Base-by-base conservation (phyloP, 345 rosid genomes). In the Hevea brasiliensis region DNA sequence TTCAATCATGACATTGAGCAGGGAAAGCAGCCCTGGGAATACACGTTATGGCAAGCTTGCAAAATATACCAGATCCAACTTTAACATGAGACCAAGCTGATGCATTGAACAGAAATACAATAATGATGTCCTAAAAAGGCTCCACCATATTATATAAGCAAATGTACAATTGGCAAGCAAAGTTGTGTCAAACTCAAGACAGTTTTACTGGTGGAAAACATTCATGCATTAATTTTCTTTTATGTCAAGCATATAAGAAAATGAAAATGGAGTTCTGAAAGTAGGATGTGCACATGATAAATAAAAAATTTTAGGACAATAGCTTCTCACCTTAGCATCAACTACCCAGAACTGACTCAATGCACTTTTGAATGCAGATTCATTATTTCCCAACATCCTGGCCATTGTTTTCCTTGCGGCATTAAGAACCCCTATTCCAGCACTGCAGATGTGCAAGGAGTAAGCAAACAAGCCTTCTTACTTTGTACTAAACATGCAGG, bases 401-500 rank as follows among this genome's bases (percentile, higher is more conserved):
- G 94, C 98, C 98, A 94, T 94, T 63, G 98, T 94, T 83, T 92
- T 90, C 87, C 96, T 89, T 20, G 98, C 98, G 78, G 97, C 89
- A 86, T 94, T 94, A 23, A 94, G 86, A 79, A 94, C 98, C 76
- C 98, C 98, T 72, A 94, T 87, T 78, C 98, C 98, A 37, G 98
- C 98, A 82, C 98, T 94, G 93, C 71, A 84, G 51, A 69, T 82
- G 68, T 24, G 26, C 20, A 78, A 58, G 70, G 59, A 82, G 68
- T 68, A 71, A 61, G 63, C 50, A 58, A 82, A 78, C 32, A 67
- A 72, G 23, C 60, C 40, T 80, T 27, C 51, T 12, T 20, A 59
- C 61, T 45, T 45, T 41, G 58, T 23, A 47, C 23, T 18, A 17
- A n/a, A 44, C 59, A 59, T 15, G 53, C 37, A 27, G 54, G 26